Evolutionary conservation across 306 rosid species (phyloP).

Genomic region (Potentilla sterilis): DNA sequence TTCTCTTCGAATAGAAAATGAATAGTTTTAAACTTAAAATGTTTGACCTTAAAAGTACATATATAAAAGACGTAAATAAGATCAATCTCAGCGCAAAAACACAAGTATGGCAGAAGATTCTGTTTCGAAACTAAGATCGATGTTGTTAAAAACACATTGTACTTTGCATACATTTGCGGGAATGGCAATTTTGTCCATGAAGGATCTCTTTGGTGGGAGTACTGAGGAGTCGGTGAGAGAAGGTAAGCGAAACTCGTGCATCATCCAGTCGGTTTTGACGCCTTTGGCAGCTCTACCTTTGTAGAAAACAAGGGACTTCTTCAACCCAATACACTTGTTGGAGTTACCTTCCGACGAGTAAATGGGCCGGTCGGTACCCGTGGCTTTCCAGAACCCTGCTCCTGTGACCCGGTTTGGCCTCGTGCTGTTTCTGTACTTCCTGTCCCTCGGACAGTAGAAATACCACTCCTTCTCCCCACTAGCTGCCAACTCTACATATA

Average conservation of each 20-base stretch:
- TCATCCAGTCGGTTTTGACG: constrained; percentile 94
- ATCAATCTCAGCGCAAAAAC: neutral
- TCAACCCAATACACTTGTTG: constrained; percentile 73
- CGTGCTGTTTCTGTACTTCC: constrained; percentile 91
- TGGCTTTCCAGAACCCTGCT: constrained; percentile 97
- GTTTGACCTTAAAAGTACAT: neutral
- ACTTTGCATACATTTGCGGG: constrained; percentile 49
- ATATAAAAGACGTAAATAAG: neutral
- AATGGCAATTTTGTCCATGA: constrained; percentile 51
- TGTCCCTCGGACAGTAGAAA: constrained; percentile 89
- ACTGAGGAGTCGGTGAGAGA: constrained; percentile 48
- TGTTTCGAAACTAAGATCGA: neutral
- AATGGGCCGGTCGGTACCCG: constrained; percentile 86
- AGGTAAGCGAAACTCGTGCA: constrained; percentile 92
- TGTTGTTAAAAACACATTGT: neutral
- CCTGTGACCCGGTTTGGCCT: constrained; percentile 89
- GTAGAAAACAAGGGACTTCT: constrained; percentile 90
- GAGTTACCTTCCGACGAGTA: constrained; percentile 73
- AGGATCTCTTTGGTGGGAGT: constrained; percentile 40
- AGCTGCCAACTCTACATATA: constrained; percentile 54
- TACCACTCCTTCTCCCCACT: constrained; percentile 94
- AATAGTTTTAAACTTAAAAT: neutral
- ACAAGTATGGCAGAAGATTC: neutral
- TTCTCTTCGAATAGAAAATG: neutral
- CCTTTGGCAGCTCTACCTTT: constrained; percentile 91